phyloP scores from a whole-genome alignment of 176 grass and related monocot genomes.

The Tillandsia leiboldiana region DNA sequence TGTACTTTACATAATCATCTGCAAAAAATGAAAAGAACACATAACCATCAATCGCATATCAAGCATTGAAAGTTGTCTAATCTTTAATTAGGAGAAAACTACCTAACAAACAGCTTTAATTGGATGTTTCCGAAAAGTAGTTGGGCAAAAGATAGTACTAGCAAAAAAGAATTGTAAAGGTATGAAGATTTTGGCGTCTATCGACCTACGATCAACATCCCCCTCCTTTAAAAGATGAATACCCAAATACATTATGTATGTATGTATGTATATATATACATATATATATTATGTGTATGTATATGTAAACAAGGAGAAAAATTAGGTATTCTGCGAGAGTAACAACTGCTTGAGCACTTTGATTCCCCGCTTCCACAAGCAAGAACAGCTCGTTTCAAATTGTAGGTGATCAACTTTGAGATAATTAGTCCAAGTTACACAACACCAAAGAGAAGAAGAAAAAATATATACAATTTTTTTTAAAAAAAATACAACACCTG shows the following conservation, averaged over 20 bases:
- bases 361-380: neutral
- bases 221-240: neutral
- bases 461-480: neutral
- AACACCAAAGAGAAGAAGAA: neutral
- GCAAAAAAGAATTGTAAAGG: neutral
- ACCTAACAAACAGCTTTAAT: neutral
- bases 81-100: neutral
- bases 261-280: neutral
- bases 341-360: too few species aligned
- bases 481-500: neutral
- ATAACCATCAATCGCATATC: neutral
- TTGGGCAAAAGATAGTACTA: neutral
- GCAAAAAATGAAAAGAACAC: neutral
- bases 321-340: neutral
- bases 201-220: neutral
- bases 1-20: neutral
- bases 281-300: neutral
- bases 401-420: conserved; percentile 1
- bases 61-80: neutral
- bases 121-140: too few species aligned
- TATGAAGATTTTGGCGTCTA: neutral
- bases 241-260: neutral
- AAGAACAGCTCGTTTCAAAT: neutral
- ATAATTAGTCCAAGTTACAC: neutral
- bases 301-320: neutral